These are phyloP conservation scores for Chaetoceros tenuissimus DNA, from an alignment of 108 stramenopile genomes.

Conservation along the genomic window DNA sequence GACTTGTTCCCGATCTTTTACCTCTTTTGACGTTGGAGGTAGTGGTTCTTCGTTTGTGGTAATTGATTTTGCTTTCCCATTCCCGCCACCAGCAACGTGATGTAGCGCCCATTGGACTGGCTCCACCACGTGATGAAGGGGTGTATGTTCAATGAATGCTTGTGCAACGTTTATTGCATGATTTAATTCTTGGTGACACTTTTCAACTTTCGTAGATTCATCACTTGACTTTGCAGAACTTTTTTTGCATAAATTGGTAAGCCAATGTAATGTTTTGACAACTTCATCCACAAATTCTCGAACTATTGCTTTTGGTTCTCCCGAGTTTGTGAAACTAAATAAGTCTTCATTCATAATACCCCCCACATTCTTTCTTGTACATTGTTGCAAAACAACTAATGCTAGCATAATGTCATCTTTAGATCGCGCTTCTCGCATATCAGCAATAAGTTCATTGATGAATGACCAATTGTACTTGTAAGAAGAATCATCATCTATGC, in stretches of 20 bases:
- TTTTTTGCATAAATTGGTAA: slow-evolving; percentile 27
- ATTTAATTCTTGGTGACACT: slow-evolving; percentile 10
- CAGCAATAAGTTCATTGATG: slow-evolving; percentile 50
- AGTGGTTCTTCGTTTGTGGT: neutral
- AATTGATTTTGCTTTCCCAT: neutral
- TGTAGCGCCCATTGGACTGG: neutral
- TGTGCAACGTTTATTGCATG: slow-evolving; percentile 15
- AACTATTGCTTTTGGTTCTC: slow-evolving; percentile 72
- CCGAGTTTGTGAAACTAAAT: slow-evolving; percentile 72
- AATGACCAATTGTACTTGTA: slow-evolving; percentile 79
- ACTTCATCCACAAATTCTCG: slow-evolving; percentile 72
- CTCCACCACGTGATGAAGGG: slow-evolving; percentile 7
- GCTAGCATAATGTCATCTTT: slow-evolving; percentile 42
- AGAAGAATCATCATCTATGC: slow-evolving; percentile 43
- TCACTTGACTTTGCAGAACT: slow-evolving; percentile 4
- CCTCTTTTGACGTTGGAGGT: neutral
- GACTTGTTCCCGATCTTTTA: slow-evolving; percentile 44
- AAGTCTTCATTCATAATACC: slow-evolving; percentile 85
- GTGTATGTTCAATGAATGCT: slow-evolving; percentile 22
- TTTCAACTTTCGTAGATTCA: neutral
- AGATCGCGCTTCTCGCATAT: slow-evolving; percentile 49
- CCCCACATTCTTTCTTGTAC: slow-evolving; percentile 85
- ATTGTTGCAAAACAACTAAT: slow-evolving; percentile 76
- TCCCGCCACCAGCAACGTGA: neutral
- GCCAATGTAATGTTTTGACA: slow-evolving; percentile 60